These are phyloP conservation scores for Codiaeum variegatum DNA, from an alignment of 441 rosid genomes.

Conservation along the genomic window DNA sequence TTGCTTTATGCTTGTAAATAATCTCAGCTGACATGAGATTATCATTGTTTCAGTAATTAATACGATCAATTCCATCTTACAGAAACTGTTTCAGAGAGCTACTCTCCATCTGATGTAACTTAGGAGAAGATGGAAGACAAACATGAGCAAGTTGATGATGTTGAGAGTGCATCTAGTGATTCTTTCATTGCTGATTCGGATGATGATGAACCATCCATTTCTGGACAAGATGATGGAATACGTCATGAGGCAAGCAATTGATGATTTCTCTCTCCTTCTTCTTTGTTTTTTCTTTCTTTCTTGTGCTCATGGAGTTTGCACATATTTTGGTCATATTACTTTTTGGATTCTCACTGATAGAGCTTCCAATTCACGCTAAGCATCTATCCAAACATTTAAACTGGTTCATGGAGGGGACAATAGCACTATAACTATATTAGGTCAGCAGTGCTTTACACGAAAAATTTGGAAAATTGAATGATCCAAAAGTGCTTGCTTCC, in stretches of 20 bases:
- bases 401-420: neutral
- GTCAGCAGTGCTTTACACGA: neutral
- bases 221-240: conserved; percentile 53
- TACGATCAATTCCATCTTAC: conserved; percentile 12
- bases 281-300: neutral
- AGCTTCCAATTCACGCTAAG: neutral
- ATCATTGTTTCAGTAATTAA: conserved; percentile 4
- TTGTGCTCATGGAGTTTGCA: neutral
- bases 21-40: neutral
- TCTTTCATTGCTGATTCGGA: conserved; percentile 55
- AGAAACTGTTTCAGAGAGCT: conserved; percentile 10
- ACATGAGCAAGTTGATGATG: conserved; percentile 44
- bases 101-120: conserved; percentile 7
- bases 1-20: neutral
- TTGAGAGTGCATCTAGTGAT: conserved; percentile 45
- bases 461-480: neutral
- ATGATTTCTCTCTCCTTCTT: neutral
- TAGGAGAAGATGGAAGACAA: conserved; percentile 44
- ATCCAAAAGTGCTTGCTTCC: neutral
- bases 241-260: conserved; percentile 53
- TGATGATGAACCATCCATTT: conserved; percentile 47
- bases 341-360: neutral
- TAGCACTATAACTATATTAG: neutral
- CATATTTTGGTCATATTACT: neutral
- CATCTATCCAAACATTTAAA: neutral